Conservation (phyloP, 306 rosid genomes). For the Prunus davidiana region DNA sequence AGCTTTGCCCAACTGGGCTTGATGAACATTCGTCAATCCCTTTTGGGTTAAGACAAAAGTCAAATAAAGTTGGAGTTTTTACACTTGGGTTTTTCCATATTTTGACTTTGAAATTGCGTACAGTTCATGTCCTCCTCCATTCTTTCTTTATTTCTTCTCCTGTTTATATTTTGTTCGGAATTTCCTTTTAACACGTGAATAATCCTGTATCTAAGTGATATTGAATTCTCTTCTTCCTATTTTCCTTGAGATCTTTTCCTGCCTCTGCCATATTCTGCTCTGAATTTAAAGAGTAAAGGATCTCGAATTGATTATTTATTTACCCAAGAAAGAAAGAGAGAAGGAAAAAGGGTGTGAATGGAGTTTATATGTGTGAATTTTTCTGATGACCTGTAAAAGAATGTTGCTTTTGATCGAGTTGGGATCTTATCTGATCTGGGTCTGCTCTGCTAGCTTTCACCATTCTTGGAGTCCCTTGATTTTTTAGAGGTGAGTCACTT, state of each 20-base stretch:
- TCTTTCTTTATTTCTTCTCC: not conserved
- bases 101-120: constrained; percentile 65
- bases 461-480: constrained; percentile 34
- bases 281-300: constrained; percentile 26
- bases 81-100: constrained; percentile 22
- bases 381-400: constrained; percentile 30
- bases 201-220: constrained; percentile 6
- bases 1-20: constrained; percentile 41
- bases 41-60: constrained; percentile 28
- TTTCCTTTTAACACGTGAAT: constrained; percentile 28
- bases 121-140: constrained; percentile 18
- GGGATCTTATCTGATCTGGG: constrained; percentile 50
- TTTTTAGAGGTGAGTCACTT: constrained; percentile 52
- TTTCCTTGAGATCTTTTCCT: constrained; percentile 2
- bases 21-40: constrained; percentile 46
- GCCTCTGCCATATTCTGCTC: constrained; percentile 34
- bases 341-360: constrained; percentile 8
- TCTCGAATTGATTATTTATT: constrained; percentile 26
- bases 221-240: constrained; percentile 13
- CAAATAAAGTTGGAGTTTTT: not conserved
- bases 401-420: constrained; percentile 42
- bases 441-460: constrained; percentile 29
- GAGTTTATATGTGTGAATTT: not conserved
- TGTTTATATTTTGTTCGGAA: not conserved
- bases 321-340: constrained; percentile 1